Evolutionary conservation across 805 yeast species (phyloP).

Genomic region (Barnettozyma sucrosica): DNA sequence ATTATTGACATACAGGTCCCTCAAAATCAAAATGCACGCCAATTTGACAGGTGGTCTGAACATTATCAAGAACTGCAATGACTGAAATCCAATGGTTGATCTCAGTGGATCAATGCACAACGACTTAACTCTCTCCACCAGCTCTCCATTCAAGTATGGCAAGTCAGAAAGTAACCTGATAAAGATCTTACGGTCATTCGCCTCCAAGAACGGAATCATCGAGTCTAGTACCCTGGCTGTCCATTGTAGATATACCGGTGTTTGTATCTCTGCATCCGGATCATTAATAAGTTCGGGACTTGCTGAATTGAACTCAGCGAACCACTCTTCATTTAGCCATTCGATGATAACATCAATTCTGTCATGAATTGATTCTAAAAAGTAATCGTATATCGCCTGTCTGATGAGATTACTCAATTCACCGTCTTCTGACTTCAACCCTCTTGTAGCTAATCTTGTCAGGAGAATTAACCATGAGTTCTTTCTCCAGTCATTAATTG

Average conservation of each 20-base stretch:
- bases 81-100: slow-evolving; percentile 71
- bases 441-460: slow-evolving; percentile 78
- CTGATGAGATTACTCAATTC: slow-evolving; percentile 59
- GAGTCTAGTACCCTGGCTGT: slow-evolving; percentile 67
- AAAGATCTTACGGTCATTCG: slow-evolving; percentile 72
- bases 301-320: slow-evolving; percentile 40
- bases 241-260: slow-evolving; percentile 62
- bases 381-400: slow-evolving; percentile 63
- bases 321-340: slow-evolving; percentile 97
- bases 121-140: slow-evolving; percentile 62
- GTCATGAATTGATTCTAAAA: slow-evolving; percentile 64
- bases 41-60: slow-evolving; percentile 78
- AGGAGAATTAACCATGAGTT: slow-evolving; percentile 74
- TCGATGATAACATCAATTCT: slow-evolving; percentile 73
- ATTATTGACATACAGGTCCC: slow-evolving; percentile 41
- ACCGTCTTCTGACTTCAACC: slow-evolving; percentile 39
- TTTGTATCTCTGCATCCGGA: slow-evolving; percentile 20
- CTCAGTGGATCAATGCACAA: slow-evolving; percentile 84
- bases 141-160: slow-evolving; percentile 61
- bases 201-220: slow-evolving; percentile 78
- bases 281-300: slow-evolving; percentile 18
- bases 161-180: slow-evolving; percentile 81
- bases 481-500: slow-evolving; percentile 48
- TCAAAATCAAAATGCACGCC: slow-evolving; percentile 43
- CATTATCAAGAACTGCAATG: slow-evolving; percentile 79